These are phyloP conservation scores for Metarhizium humberi DNA, from an alignment of 2,329 filamentous ascomycete genomes.

Conservation along the genomic window DNA sequence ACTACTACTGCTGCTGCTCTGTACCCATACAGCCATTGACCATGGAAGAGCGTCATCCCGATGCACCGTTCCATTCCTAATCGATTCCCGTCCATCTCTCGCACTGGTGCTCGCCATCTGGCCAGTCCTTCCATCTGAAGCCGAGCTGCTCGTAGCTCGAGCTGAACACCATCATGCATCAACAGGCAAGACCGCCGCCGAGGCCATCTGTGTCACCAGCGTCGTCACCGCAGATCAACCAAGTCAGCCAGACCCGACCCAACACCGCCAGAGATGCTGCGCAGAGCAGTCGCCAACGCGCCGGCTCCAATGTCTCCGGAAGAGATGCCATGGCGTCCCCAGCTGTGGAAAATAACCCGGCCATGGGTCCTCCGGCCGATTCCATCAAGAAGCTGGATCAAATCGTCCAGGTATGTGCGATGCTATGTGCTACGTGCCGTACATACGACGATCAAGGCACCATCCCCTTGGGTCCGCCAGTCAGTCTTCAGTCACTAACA, in stretches of 20 bases:
- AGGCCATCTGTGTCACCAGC: constrained; percentile 60
- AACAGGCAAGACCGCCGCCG: constrained; percentile 70
- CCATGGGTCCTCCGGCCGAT: constrained; percentile 50
- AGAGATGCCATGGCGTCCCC: constrained; percentile 37
- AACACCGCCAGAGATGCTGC: constrained; percentile 64
- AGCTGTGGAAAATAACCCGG: constrained; percentile 33
- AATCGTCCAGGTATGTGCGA: constrained; percentile 66
- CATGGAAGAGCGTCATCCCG: constrained; percentile 6
- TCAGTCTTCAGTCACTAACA: background rate
- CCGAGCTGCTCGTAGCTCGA: constrained; percentile 6
- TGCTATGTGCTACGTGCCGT: background rate
- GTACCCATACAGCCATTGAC: constrained; percentile 1
- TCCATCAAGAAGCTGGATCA: constrained; percentile 77
- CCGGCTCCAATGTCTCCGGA: constrained; percentile 32
- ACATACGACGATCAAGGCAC: background rate
- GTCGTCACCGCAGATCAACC: constrained; percentile 53
- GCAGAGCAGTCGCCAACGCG: constrained; percentile 29
- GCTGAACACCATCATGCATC: constrained; percentile 61
- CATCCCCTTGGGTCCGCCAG: too few species aligned
- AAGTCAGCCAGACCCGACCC: constrained; percentile 53
- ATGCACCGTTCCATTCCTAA: background rate
- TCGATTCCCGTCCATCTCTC: background rate
- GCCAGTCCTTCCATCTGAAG: background rate
- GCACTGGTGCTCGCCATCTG: background rate
- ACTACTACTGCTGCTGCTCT: background rate